phyloP scores from a whole-genome alignment of 768 basidiomycete genomes.

The Terana coerulea region DNA sequence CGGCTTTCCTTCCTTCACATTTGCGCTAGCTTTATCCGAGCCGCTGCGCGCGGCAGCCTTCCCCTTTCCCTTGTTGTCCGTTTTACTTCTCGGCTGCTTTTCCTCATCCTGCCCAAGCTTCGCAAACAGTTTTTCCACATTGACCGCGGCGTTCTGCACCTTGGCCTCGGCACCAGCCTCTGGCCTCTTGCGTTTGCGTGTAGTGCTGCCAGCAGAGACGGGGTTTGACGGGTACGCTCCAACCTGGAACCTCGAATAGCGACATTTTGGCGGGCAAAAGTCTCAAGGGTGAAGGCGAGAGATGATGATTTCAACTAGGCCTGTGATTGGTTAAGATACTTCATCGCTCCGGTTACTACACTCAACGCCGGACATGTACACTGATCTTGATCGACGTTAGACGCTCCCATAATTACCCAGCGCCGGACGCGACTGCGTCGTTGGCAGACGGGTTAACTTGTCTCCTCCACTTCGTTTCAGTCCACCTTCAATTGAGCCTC shows the following conservation, averaged over 20 bases:
- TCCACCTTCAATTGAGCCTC: too few species aligned
- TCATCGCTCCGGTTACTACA: too few species aligned
- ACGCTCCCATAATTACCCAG: too few species aligned
- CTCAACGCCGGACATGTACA: too few species aligned
- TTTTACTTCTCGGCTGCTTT: slow-evolving; percentile 8
- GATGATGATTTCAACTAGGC: neutral
- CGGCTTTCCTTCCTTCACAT: neutral
- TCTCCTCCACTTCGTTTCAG: too few species aligned
- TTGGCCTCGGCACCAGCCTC: slow-evolving; percentile 20
- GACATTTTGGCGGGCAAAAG: slow-evolving; percentile 21
- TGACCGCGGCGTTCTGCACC: slow-evolving; percentile 24
- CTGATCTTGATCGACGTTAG: too few species aligned
- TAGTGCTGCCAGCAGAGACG: too few species aligned
- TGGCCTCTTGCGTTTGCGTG: slow-evolving; percentile 29
- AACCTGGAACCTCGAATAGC: slow-evolving; percentile 34
- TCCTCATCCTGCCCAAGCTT: slow-evolving; percentile 16
- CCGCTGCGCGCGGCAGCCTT: neutral
- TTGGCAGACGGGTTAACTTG: too few species aligned
- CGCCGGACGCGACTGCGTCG: too few species aligned
- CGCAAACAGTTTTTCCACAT: slow-evolving; percentile 27
- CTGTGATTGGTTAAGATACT: too few species aligned
- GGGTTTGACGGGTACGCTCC: slow-evolving; percentile 26
- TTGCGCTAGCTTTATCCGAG: neutral
- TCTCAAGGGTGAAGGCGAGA: neutral
- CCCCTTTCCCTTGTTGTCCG: slow-evolving; percentile 14